Evolutionary conservation across 2,329 filamentous ascomycete genomes (phyloP), one percentile per base, ranked within the genome.

Genomic region (Samsoniella hepiali): DNA sequence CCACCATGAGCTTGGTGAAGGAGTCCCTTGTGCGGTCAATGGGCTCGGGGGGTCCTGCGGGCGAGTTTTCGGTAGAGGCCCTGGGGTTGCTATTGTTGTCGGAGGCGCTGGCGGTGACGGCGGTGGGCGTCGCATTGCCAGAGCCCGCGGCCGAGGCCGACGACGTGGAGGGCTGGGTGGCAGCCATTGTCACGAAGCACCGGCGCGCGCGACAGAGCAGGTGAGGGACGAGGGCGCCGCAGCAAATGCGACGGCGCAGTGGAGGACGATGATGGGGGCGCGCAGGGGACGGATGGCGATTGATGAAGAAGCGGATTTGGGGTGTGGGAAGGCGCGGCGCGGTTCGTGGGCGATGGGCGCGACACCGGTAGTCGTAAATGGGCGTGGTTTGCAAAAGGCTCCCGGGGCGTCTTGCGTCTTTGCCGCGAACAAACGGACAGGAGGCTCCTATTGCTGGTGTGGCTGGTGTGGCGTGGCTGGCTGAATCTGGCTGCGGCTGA

Each of bases 1-100:
- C 80, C 63, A 86, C 78, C 70, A 84, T 74, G 65, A 85, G 72
- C 67, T 76, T 78, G 66, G 82, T 78, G 72, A 84, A 84, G 7
- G 81, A 79, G 62, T 85, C 83, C 72, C 84, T 84, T 70, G 84
- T 83, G 70, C 84, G 83, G 29, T 81, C 75, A 9, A 77, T 75
- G 29, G 78, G 73, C 29, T 72, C 67, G 38, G 69, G 63, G 22
- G 72, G 32, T 15, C 62, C 64, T 31, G 70, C 50, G 17, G 66
- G 66, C n/a, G 60, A 62, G 36, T 50, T 50, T 17, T 50, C 51
- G 42, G 60, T 42, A 7, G 60, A 62, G 13, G 42, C 42, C 22
- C 67, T 57, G 34, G 64, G 66, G 22, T 68, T 65, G 65, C 74
- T 72, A 49, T 71, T 72, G 53, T 72, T 71, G 58, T 72, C 70